Percentiles rank a stretch among this genome's conserved stretches.
phyloP scores from a whole-genome alignment of 2,329 filamentous ascomycete genomes.

The Cladosporium sp. region DNA sequence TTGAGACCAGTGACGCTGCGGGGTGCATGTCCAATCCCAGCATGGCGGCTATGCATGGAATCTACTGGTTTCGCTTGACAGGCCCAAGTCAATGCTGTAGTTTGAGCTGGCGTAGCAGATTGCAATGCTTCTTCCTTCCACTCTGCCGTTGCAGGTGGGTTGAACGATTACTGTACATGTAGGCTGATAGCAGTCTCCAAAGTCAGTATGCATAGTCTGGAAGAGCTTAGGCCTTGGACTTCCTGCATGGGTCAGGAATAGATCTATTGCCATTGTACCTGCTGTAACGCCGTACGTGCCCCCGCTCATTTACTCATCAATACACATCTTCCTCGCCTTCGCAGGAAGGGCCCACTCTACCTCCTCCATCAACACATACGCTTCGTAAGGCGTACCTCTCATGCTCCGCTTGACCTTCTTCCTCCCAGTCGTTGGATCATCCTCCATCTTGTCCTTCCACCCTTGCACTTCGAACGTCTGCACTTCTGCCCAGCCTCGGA shows the following conservation, averaged over 20 bases:
- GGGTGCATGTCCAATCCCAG: background rate
- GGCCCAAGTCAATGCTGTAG: background rate
- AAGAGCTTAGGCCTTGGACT: background rate
- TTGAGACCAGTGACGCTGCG: background rate
- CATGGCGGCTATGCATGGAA: background rate
- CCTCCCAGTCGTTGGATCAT: conserved; percentile 20
- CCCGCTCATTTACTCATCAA: conserved; percentile 26
- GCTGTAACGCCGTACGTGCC: background rate
- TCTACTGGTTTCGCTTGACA: background rate
- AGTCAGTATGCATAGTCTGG: background rate
- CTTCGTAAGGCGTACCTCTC: conserved; percentile 32
- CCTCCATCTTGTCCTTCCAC: conserved; percentile 24
- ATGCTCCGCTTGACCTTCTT: conserved; percentile 26
- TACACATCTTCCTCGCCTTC: conserved; percentile 29
- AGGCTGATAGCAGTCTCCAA: background rate
- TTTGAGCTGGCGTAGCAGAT: background rate
- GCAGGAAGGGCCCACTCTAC: conserved; percentile 33
- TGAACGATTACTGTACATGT: background rate
- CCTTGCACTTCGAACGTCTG: conserved; percentile 30
- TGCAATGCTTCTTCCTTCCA: background rate
- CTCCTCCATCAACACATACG: conserved; percentile 35
- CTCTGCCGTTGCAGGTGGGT: background rate
- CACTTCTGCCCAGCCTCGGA: conserved; percentile 29
- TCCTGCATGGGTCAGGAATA: background rate
- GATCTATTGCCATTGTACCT: background rate